Evolutionary conservation across 495 filamentous ascomycete species (phyloP).

Genomic region (Podospora didyma): DNA sequence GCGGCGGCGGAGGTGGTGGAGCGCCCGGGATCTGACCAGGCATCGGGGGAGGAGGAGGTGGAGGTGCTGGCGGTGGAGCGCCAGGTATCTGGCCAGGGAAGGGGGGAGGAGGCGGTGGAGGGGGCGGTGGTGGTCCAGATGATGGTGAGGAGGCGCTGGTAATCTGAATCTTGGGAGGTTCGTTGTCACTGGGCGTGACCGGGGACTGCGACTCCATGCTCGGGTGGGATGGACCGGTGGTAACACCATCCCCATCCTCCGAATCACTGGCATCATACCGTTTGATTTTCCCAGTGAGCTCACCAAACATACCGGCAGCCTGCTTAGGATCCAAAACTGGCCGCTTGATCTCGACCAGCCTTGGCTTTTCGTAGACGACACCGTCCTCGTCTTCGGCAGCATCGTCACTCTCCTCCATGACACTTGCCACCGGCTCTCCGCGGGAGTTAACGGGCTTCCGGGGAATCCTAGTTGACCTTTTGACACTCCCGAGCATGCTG

Average conservation of each 20-base stretch:
- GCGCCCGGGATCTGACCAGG: constrained; percentile 44
- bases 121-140: constrained; percentile 27
- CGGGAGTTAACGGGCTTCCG: constrained; percentile 47
- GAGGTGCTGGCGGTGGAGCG: constrained; percentile 50
- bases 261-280: constrained; percentile 69
- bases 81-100: constrained; percentile 33
- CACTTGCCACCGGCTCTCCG: constrained; percentile 36
- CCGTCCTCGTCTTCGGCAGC: constrained; percentile 44
- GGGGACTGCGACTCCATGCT: constrained; percentile 68
- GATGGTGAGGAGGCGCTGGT: constrained; percentile 26
- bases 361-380: constrained; percentile 61
- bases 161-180: constrained; percentile 44
- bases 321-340: constrained; percentile 72
- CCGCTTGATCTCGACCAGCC: constrained; percentile 62
- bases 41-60: constrained; percentile 36
- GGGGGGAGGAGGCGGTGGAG: constrained; percentile 34
- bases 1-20: constrained; percentile 39
- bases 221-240: constrained; percentile 73
- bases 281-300: constrained; percentile 75
- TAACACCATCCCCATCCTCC: constrained; percentile 67
- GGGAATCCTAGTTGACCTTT: constrained; percentile 43
- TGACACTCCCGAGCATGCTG: constrained; percentile 64
- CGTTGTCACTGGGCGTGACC: constrained; percentile 63
- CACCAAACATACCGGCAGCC: constrained; percentile 69
- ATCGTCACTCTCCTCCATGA: constrained; percentile 35